Conservation (phyloP, 2,329 filamentous ascomycete species). For the Colletotrichum cereale region DNA sequence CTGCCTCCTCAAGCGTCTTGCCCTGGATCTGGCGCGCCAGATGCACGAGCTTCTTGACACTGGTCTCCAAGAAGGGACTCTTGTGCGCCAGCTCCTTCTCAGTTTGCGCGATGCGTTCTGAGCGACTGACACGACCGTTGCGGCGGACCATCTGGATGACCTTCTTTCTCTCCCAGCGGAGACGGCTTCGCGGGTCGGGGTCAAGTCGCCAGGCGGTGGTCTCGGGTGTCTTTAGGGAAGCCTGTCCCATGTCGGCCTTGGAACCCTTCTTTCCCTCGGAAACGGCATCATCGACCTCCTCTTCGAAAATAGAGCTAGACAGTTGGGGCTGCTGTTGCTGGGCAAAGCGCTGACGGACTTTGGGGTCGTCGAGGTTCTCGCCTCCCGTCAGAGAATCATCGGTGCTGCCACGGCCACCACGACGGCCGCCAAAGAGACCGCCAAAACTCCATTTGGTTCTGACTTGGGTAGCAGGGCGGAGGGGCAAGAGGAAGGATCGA, state of each 20-base stretch:
- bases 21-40: slow-evolving; percentile 90
- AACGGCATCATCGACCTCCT: slow-evolving; percentile 59
- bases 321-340: slow-evolving; percentile 52
- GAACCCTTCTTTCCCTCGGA: slow-evolving; percentile 49
- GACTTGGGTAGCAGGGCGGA: slow-evolving; percentile 45
- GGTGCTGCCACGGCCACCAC: not conserved
- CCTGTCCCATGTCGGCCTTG: slow-evolving; percentile 45
- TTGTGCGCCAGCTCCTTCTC: slow-evolving; percentile 69
- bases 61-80: slow-evolving; percentile 83
- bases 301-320: slow-evolving; percentile 73
- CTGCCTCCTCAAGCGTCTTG: slow-evolving; percentile 93
- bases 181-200: slow-evolving; percentile 78
- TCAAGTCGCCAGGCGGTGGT: slow-evolving; percentile 76
- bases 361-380: slow-evolving; percentile 57
- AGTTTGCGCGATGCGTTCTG: slow-evolving; percentile 75
- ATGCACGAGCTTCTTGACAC: slow-evolving; percentile 90
- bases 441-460: slow-evolving; percentile 59
- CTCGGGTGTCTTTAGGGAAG: slow-evolving; percentile 56
- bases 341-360: slow-evolving; percentile 57
- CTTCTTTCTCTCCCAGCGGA: slow-evolving; percentile 86
- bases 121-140: slow-evolving; percentile 74
- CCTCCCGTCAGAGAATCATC: slow-evolving; percentile 45
- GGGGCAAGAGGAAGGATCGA: slow-evolving; percentile 43
- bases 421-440: slow-evolving; percentile 51
- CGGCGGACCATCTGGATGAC: slow-evolving; percentile 80